Evolutionary conservation across 2,329 filamentous ascomycete genomes (phyloP), one percentile per base, ranked within the genome.

Genomic region (Elsinoe necatrix): DNA sequence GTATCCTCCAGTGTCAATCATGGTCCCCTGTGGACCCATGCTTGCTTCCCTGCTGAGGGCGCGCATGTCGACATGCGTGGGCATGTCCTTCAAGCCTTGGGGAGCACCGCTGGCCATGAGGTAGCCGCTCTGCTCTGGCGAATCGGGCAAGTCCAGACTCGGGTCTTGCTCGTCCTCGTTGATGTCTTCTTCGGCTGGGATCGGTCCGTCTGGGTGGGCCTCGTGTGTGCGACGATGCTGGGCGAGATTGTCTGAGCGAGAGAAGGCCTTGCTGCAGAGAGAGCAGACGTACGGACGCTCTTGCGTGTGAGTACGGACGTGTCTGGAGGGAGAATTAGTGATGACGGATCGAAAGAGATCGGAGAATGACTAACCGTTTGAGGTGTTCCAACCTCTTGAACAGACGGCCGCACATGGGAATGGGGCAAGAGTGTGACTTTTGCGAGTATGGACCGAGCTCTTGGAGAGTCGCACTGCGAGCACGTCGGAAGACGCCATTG

Each of bases 351-450:
- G 71, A 77, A 67, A 63, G 64, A 69, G 71, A 69, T 69, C 66
- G 69, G 67, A 66, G 69, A 66, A 66, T 63, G 48, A 78, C 87
- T 83, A 89, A 95, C 89, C 92, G 85, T 82, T 98, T 98, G 69
- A 98, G 84, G 77, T 98, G 93, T 77, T 98, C 93, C 77, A 98
- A 83, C 73, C 93, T 86, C 84, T 98, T 98, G 82, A 98, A 98
- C 61, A 96, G 82, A 67, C 93, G 86, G 56, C 93, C 93, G 71
- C 93, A 98, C 56, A 92, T 95, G 25, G 93, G 93, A 67, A 98
- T 98, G n/a, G 93, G 93, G 77, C 93, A 98, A 1, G 92, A 97
- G 74, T 98, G 93, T 39, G 91, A 95, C 74, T 98, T 98, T 69
- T 95, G 89, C 54, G 93, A 90, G 70, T 97, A 97, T 12, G 95